A percentile compares a stretch with the other conserved stretches of the same genome.
phyloP scores from a whole-genome alignment of 177 flowering plant species.

The Vitis hybrid region DNA sequence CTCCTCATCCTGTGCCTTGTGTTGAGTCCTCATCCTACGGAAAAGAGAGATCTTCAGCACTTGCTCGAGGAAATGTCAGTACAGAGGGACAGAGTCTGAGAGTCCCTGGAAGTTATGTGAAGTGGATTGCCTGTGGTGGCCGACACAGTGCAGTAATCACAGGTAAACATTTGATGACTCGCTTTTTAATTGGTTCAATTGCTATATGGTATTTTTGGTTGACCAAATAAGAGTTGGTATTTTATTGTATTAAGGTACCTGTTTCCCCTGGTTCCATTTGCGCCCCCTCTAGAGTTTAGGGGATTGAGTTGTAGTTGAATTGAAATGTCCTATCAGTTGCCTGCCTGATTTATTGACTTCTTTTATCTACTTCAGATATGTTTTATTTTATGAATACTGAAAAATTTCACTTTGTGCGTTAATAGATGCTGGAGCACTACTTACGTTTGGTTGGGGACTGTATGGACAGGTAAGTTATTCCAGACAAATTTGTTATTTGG shows the following conservation, averaged over 20 bases:
- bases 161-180: slow-evolving; percentile 37
- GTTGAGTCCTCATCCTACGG: slow-evolving; percentile 51
- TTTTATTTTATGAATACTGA: not conserved
- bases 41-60: slow-evolving; percentile 52
- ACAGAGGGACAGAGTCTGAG: slow-evolving; percentile 51
- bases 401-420: not conserved
- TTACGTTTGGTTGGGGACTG: slow-evolving; percentile 98
- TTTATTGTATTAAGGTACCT: no score
- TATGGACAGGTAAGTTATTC: slow-evolving; percentile 82
- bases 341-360: not conserved
- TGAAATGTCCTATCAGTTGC: not conserved
- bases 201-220: not conserved
- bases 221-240: not conserved
- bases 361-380: not conserved
- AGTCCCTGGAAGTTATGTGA: slow-evolving; percentile 84
- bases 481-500: not conserved
- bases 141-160: slow-evolving; percentile 93
- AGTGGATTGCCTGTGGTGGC: slow-evolving; percentile 95
- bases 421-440: slow-evolving; percentile 89
- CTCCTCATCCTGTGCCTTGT: slow-evolving; percentile 95
- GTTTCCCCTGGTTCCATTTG: not conserved
- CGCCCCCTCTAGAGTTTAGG: no score
- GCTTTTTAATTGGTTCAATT: not conserved
- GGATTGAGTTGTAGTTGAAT: no score
- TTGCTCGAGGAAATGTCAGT: slow-evolving; percentile 46